Base-by-base conservation (phyloP, 2,329 filamentous ascomycete species). In the Xylariales sp. region DNA sequence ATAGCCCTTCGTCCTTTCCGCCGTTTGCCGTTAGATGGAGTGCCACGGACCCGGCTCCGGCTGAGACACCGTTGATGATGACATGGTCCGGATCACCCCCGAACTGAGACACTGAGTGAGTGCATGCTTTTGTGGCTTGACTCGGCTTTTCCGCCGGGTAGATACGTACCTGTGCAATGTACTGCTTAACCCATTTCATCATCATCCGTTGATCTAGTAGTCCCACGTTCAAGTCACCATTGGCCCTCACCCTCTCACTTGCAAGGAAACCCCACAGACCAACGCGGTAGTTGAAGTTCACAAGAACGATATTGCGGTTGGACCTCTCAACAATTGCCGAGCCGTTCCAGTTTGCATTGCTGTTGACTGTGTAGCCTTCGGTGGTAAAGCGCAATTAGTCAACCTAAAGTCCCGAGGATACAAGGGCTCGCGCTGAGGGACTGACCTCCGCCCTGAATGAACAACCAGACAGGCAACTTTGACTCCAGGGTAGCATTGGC, bases 211-310 rank as follows among this genome's bases (percentile, higher is more conserved):
- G 80, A 50, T 86, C 82, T 3, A 83, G 64, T 6, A 86, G 57
- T 0, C 82, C 82, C 2, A 64, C 76, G 52, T 86, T 86, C 7
- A 84, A 64, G 36, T 73, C 68, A 1, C 80, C 80, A 47, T 78
- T 62, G 4, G 62, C 54, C 27, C 70, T 68, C 8, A 84, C 66
- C 21, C 71, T 63, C 28, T 78, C 69, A 34, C 78, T 72, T 0
- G 78, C 73, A 1, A 86, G 65, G 49, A 84, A 86, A 0, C 81
- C 82, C 50, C 75, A 75, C 0, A 76, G 61, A 0, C 78, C 79
- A 5, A 85, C 74, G 5, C 81, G 71, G 52, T 82, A 82, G 58
- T 80, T 79, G 56, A 82, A 80, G 51, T 74, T 75, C 36, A 82
- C 76, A 40, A 76, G 68, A 11, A 82, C 61, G 35, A 82, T 62